phyloP scores from a whole-genome alignment of 129 eudicot species.

The Centella asiatica region DNA sequence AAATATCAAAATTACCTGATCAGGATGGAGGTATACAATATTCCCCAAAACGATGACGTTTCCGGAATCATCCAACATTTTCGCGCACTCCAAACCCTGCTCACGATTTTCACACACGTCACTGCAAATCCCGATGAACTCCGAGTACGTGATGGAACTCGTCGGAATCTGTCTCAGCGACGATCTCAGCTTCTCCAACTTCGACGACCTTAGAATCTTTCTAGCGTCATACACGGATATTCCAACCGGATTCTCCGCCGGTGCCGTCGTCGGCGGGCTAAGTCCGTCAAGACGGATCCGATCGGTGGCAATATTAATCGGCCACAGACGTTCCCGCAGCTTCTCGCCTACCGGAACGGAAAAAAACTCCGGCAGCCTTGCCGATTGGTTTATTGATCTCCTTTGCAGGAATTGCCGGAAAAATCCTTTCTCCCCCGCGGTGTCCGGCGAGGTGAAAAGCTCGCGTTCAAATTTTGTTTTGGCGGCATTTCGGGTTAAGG shows the following conservation, averaged over 20 bases:
- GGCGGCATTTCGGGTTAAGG: background rate
- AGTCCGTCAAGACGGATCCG: conserved; percentile 45
- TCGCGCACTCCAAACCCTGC: conserved; percentile 52
- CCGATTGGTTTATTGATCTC: background rate
- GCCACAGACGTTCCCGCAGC: conserved; percentile 29
- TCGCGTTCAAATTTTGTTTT: conserved; percentile 3
- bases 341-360: conserved; percentile 5
- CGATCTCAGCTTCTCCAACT: conserved; percentile 48
- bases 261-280: conserved; percentile 16
- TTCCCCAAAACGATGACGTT: conserved; percentile 68
- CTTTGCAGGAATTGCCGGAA: background rate
- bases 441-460: conserved; percentile 8
- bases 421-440: background rate
- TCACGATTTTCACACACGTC: conserved; percentile 32
- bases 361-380: conserved; percentile 7
- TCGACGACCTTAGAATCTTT: conserved; percentile 38
- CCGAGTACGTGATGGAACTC: conserved; percentile 39
- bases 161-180: conserved; percentile 38
- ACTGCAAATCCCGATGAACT: conserved; percentile 42
- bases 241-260: conserved; percentile 3
- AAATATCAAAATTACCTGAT: conserved; percentile 41
- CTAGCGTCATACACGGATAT: conserved; percentile 44
- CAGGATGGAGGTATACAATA: conserved; percentile 66
- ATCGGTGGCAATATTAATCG: conserved; percentile 20
- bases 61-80: conserved; percentile 56